Base-by-base conservation (phyloP, 352 stramenopile species). In the Phytophthora kernoviae region DNA sequence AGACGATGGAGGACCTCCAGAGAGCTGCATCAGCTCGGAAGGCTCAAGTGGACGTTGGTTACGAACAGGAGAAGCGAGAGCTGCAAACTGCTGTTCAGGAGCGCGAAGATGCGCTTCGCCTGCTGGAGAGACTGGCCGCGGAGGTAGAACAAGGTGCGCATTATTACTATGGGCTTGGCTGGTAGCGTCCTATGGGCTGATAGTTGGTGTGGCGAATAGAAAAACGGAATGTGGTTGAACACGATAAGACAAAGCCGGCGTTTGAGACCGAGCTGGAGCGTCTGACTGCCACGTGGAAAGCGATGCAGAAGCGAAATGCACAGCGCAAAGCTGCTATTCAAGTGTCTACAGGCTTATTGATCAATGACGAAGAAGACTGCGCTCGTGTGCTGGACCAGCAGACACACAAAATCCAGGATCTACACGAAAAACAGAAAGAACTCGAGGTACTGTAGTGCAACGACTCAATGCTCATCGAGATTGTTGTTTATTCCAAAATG, bases 301-400 rank as follows among this genome's bases (percentile, higher is more conserved):
- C 85, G 53, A 73, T 90, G 21, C 84, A 93, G 65, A 76, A 81
- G 58, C 75, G 63, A 30, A 91, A 93, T 22, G 84, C 84, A 4
- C 78, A 84, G 32, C 78, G 84, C 34, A 93, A 90, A 42, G 80
- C 81, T 0, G 65, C 72, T 30, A 81, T 93, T 41, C 84, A 91
- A 39, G 79, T 93, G 61, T 55, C 81, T 5, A 91, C 80, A 5
- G 66, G 69, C 5, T 63, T 89, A 32, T 80, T 88, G 75, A 77
- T 93, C 65, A 91, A 87, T 47, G 81, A 90, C 59, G 84, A 93
- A 48, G 78, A 90, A n/a, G 84, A 93, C 60, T 91, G 84, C 54
- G 67, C 52, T 15, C 80, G 81, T 15, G 73, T 91, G n/a, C 60
- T 93, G 15, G 80, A 90, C 42, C 69, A 76, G 33, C 84, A 93